phyloP scores from a whole-genome alignment of 192 early-diverging fungal species.

The Martensiomyces pterosporus region DNA sequence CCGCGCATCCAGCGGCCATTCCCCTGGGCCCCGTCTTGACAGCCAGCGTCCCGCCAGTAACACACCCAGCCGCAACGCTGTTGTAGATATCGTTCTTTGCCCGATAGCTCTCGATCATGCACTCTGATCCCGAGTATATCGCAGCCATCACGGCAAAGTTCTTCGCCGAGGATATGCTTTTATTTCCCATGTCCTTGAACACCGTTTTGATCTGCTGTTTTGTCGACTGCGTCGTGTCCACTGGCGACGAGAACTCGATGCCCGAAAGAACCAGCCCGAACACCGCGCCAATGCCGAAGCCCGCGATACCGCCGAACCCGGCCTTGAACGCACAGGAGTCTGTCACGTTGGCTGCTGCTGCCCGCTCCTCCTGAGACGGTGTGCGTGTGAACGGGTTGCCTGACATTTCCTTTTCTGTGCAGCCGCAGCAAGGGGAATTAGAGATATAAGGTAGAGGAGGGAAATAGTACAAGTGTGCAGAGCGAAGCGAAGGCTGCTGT shows the following conservation, averaged over 20 bases:
- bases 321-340: conserved; percentile 76
- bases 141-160: conserved; percentile 91
- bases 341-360: conserved; percentile 32
- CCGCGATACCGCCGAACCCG: conserved; percentile 64
- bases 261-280: conserved; percentile 93
- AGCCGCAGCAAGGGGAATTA: too few relatives aligned
- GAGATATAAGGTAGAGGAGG: too few relatives aligned
- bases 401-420: too few relatives aligned
- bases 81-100: conserved; percentile 96
- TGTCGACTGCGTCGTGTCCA: conserved; percentile 62
- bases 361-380: conserved; percentile 38
- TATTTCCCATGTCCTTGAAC: conserved; percentile 82
- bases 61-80: conserved; percentile 80
- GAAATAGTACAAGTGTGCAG: too few relatives aligned
- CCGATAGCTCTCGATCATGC: conserved; percentile 93
- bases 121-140: conserved; percentile 90
- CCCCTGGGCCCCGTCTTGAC: conserved; percentile 72
- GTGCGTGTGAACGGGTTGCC: conserved; percentile 37
- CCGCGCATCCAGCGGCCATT: conserved; percentile 74
- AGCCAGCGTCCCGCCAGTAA: conserved; percentile 84
- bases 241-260: conserved; percentile 79
- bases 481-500: too few relatives aligned
- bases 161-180: conserved; percentile 80
- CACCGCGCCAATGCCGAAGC: conserved; percentile 83
- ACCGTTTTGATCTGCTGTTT: conserved; percentile 83